Evolutionary conservation across 1,139 yeast species (phyloP).

Genomic region (Blastobotrys persicus): DNA sequence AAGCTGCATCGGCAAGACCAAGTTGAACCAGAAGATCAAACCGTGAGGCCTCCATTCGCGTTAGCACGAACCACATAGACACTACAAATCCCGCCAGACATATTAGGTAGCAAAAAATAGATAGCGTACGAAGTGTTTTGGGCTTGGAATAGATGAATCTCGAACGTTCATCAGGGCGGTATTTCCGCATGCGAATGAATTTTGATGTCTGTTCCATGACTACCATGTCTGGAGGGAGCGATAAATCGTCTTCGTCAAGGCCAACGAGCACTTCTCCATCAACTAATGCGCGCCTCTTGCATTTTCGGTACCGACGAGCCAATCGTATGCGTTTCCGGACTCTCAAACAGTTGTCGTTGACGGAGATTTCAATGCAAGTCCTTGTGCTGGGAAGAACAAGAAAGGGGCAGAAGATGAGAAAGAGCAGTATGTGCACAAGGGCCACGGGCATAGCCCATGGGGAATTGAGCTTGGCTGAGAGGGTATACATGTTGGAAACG

Average conservation of each 20-base stretch:
- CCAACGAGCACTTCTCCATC: conserved; percentile 7
- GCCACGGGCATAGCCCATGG: conserved; percentile 31
- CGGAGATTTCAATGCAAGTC: neutral
- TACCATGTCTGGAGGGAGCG: conserved; percentile 10
- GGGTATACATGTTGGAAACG: conserved; percentile 21
- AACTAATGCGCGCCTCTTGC: conserved; percentile 7
- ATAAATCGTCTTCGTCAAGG: conserved; percentile 2
- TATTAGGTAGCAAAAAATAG: conserved; percentile 19
- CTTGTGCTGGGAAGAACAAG: conserved; percentile 19
- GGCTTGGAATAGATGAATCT: conserved; percentile 20
- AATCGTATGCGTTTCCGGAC: conserved; percentile 9
- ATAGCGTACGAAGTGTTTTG: conserved; percentile 19
- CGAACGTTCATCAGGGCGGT: conserved; percentile 20
- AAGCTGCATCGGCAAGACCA: conserved; percentile 27
- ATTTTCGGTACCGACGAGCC: neutral
- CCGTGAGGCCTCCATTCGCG: conserved; percentile 18
- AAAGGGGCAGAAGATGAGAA: conserved; percentile 23
- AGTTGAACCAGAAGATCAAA: conserved; percentile 25
- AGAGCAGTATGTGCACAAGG: conserved; percentile 23
- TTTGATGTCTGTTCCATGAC: conserved; percentile 12
- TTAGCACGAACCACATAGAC: conserved; percentile 19
- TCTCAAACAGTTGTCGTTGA: conserved; percentile 4
- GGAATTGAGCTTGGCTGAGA: conserved; percentile 24
- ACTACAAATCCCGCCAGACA: conserved; percentile 20
- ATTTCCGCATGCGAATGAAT: conserved; percentile 17